Conservation (phyloP, 352 stramenopile genomes). For the Globisporangium viniferum region DNA sequence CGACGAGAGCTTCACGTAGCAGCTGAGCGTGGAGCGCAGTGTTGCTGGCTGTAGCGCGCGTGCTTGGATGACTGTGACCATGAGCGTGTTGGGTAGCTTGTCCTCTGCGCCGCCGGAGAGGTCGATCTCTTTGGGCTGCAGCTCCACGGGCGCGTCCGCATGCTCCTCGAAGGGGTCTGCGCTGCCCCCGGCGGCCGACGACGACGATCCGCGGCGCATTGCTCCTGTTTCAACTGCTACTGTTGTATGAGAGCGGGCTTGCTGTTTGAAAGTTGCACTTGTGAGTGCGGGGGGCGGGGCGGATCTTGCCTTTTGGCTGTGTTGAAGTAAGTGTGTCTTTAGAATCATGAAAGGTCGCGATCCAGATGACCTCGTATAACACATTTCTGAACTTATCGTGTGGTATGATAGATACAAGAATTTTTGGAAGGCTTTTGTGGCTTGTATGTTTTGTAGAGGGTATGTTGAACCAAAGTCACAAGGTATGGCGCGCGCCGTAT, state of each 20-base stretch:
- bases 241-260: background rate
- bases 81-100: conserved; percentile 65
- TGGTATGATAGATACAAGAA: too few species aligned
- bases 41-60: conserved; percentile 40
- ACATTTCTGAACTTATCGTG: too few species aligned
- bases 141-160: conserved; percentile 42
- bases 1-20: conserved; percentile 72
- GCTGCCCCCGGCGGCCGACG: background rate
- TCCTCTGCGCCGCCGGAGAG: conserved; percentile 49
- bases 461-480: too few species aligned
- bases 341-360: background rate
- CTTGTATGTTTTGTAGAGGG: too few species aligned
- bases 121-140: conserved; percentile 55
- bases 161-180: conserved; percentile 20
- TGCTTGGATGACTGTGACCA: conserved; percentile 70
- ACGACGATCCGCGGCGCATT: conserved; percentile 5
- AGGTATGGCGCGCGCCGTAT: background rate
- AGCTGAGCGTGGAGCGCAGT: conserved; percentile 60
- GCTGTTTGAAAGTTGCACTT: too few species aligned
- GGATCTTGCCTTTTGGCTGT: background rate
- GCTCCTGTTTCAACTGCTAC: background rate
- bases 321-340: background rate
- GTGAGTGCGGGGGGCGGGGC: too few species aligned
- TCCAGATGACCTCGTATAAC: background rate
- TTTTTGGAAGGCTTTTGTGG: too few species aligned